phyloP scores from a whole-genome alignment of 2,329 filamentous ascomycete genomes.

The Diaporthe batatas region DNA sequence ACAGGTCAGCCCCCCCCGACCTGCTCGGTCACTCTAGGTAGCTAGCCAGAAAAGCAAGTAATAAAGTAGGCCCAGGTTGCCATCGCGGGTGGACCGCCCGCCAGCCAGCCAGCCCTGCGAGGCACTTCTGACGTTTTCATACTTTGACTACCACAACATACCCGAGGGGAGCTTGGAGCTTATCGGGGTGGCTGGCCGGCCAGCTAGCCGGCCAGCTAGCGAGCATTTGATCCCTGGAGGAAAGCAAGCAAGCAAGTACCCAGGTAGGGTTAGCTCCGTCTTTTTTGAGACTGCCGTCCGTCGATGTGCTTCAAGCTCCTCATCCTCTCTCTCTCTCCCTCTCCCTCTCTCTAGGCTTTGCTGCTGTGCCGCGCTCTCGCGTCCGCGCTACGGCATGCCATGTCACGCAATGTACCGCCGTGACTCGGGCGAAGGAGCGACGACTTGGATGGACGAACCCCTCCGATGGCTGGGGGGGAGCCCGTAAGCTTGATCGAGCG shows the following conservation, averaged over 20 bases:
- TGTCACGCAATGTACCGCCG: background rate
- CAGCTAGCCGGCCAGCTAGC: background rate
- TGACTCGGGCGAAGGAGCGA: background rate
- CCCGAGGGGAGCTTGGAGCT: too few relatives aligned
- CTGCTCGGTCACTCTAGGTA: too few relatives aligned
- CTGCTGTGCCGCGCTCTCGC: slow-evolving; percentile 12
- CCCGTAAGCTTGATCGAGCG: background rate
- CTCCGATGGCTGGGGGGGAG: background rate
- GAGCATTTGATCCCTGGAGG: background rate
- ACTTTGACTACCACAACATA: too few relatives aligned
- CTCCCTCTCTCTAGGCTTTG: background rate
- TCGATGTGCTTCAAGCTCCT: background rate
- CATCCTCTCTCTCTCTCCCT: too few relatives aligned
- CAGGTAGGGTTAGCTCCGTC: too few relatives aligned
- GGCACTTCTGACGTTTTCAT: slow-evolving; percentile 25
- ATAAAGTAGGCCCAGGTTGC: background rate
- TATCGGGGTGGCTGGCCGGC: slow-evolving; percentile 20
- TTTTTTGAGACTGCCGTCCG: too few relatives aligned
- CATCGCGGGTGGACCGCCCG: slow-evolving; percentile 16
- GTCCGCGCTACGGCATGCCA: slow-evolving; percentile 22
- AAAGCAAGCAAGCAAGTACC: background rate
- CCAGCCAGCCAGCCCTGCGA: slow-evolving; percentile 19
- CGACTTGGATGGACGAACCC: too few relatives aligned
- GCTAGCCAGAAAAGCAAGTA: too few relatives aligned
- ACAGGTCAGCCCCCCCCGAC: background rate